A percentile compares a stretch with the other conserved stretches of the same genome.
phyloP scores from a whole-genome alignment of 345 rosid genomes.

The Camelina neglecta region DNA sequence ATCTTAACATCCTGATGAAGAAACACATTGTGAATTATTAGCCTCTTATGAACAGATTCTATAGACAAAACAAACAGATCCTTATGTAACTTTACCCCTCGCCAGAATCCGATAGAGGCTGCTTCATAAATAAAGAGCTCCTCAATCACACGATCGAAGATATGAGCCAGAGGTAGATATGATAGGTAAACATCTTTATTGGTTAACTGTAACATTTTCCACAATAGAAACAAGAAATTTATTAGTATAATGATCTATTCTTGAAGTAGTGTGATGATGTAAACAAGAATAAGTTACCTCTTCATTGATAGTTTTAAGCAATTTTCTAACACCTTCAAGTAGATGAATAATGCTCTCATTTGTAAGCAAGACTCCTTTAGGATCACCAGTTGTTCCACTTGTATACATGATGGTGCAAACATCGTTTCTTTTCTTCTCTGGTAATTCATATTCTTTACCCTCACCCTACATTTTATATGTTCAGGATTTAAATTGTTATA shows the following conservation, averaged over 20 bases:
- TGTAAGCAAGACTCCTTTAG: slow-evolving; percentile 95
- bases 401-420: slow-evolving; percentile 98
- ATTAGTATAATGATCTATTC: neutral
- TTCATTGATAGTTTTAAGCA: slow-evolving; percentile 69
- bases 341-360: slow-evolving; percentile 82
- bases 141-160: slow-evolving; percentile 92
- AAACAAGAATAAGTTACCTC: slow-evolving; percentile 50
- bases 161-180: slow-evolving; percentile 97
- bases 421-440: slow-evolving; percentile 75
- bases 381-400: slow-evolving; percentile 99
- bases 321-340: slow-evolving; percentile 69
- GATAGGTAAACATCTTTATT: slow-evolving; percentile 84
- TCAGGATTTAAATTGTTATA: neutral
- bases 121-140: slow-evolving; percentile 73
- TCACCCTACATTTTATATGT: slow-evolving; percentile 57
- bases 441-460: slow-evolving; percentile 71
- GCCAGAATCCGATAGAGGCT: slow-evolving; percentile 94
- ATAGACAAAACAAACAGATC: neutral
- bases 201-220: slow-evolving; percentile 58
- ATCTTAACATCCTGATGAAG: slow-evolving; percentile 87
- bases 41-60: slow-evolving; percentile 1
- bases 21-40: neutral
- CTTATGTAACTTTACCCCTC: slow-evolving; percentile 60
- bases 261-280: neutral
- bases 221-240: slow-evolving; percentile 14